Conservation (phyloP, 441 rosid genomes). For the Pelargonium australe region DNA sequence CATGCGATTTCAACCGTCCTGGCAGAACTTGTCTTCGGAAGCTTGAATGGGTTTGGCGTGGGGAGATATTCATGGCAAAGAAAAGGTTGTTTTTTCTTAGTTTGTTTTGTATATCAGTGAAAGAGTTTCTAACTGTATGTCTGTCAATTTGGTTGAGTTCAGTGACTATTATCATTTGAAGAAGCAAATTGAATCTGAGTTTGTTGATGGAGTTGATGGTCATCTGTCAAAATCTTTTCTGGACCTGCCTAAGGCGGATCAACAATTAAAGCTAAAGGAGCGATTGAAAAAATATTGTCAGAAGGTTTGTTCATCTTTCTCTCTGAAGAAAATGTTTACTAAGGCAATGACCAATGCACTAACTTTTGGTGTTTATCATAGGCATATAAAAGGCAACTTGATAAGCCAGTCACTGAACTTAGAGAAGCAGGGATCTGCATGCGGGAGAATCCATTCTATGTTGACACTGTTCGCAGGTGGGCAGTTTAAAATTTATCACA, state of each 20-base stretch:
- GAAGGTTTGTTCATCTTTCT: constrained; percentile 45
- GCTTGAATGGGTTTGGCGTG: constrained; percentile 99
- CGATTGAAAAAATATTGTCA: constrained; percentile 87
- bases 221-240: constrained; percentile 71
- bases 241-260: constrained; percentile 83
- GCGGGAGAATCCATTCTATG: constrained; percentile 96
- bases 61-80: constrained; percentile 85
- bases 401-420: constrained; percentile 91
- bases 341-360: constrained; percentile 19
- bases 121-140: constrained; percentile 22
- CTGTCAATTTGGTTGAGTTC: constrained; percentile 27
- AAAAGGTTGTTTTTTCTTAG: constrained; percentile 45
- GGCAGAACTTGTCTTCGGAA: constrained; percentile 90
- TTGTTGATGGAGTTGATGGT: constrained; percentile 56
- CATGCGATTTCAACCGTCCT: constrained; percentile 97
- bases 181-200: constrained; percentile 94
- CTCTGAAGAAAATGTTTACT: constrained; percentile 18
- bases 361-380: constrained; percentile 27
- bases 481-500: constrained; percentile 24
- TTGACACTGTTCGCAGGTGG: constrained; percentile 97
- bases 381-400: constrained; percentile 86
- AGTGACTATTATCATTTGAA: constrained; percentile 94
- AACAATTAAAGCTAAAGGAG: constrained; percentile 76
- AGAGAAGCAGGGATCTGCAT: constrained; percentile 99
- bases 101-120: constrained; percentile 13